These are phyloP conservation scores for Anthracocystis setariae DNA, from an alignment of 1,284 basidiomycete species.

Conservation along the genomic window DNA sequence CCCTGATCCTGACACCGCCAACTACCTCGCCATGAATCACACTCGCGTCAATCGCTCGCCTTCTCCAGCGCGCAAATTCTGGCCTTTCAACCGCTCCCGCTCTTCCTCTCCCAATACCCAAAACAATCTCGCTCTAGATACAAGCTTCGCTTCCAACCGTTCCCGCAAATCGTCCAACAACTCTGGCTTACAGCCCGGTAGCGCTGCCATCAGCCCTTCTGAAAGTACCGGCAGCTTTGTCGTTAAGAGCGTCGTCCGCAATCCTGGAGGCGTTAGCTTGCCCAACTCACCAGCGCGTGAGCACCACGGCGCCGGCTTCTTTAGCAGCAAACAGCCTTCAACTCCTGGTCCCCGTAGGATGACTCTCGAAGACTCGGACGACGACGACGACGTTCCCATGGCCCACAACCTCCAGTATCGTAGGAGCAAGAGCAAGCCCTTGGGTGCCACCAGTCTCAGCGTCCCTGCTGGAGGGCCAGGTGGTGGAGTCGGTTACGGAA, in stretches of 20 bases:
- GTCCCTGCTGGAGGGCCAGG: constrained; percentile 62
- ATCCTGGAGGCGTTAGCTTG: constrained; percentile 55
- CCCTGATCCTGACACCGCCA: constrained; percentile 27
- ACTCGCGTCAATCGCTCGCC: constrained; percentile 20
- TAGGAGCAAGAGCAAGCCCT: constrained; percentile 41
- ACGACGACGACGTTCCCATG: constrained; percentile 19
- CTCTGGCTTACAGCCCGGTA: constrained; percentile 2
- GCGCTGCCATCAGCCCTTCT: constrained; percentile 21
- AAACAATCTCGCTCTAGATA: constrained; percentile 17
- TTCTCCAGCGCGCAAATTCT: constrained; percentile 35
- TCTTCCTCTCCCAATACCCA: constrained; percentile 44
- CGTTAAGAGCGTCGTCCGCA: constrained; percentile 53
- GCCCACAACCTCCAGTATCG: constrained; percentile 25
- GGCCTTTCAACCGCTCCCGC: constrained; percentile 53
- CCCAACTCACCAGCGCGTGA: constrained; percentile 26
- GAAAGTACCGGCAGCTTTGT: constrained; percentile 46
- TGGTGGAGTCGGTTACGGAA: constrained; percentile 58
- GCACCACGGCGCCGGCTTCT: constrained; percentile 7
- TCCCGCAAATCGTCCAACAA: constrained; percentile 37
- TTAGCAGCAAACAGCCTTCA: constrained; percentile 15
- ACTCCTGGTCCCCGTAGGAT: constrained; percentile 25
- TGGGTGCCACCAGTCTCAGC: constrained; percentile 40
- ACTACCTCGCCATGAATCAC: constrained; percentile 30
- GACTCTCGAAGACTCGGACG: constrained; percentile 41
- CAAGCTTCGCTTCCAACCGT: constrained; percentile 20